Conservation (phyloP, 768 basidiomycete species). For the Phylloporus rhodoxanthus region DNA sequence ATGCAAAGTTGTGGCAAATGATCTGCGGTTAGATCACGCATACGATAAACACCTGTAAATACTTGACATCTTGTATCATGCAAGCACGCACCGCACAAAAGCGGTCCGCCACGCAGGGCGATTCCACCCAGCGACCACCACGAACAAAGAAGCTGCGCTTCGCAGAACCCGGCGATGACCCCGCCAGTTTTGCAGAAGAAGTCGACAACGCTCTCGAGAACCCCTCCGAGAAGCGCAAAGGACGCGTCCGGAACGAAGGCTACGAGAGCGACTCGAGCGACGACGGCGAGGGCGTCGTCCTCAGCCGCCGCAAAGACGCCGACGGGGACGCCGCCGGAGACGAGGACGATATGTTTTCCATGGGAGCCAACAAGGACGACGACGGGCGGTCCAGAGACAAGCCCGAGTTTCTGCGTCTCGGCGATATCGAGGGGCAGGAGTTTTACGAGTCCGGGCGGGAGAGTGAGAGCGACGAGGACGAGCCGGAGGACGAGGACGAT, state of each 20-base stretch:
- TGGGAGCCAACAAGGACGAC: conserved; percentile 47
- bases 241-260: conserved; percentile 76
- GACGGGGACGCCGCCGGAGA: conserved; percentile 55
- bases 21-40: too few relatives aligned
- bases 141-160: conserved; percentile 70
- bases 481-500: conserved; percentile 67
- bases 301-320: conserved; percentile 58
- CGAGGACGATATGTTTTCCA: conserved; percentile 78
- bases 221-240: conserved; percentile 55
- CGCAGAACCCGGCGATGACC: conserved; percentile 70
- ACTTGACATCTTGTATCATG: conserved; percentile 22
- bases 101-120: conserved; percentile 37
- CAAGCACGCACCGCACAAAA: conserved; percentile 37
- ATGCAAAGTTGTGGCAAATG: too few relatives aligned
- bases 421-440: conserved; percentile 97
- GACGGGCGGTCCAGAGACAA: conserved; percentile 48
- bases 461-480: conserved; percentile 37
- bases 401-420: conserved; percentile 74
- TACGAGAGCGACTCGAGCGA: conserved; percentile 95
- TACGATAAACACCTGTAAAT: conserved; percentile 21
- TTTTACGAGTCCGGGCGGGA: conserved; percentile 44
- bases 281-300: conserved; percentile 90
- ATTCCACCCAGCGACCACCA: conserved; percentile 26
- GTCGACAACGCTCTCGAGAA: conserved; percentile 71
- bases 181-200: conserved; percentile 69